Conservation (phyloP, 1,284 basidiomycete species). For the Papiliotrema flavescens region DNA sequence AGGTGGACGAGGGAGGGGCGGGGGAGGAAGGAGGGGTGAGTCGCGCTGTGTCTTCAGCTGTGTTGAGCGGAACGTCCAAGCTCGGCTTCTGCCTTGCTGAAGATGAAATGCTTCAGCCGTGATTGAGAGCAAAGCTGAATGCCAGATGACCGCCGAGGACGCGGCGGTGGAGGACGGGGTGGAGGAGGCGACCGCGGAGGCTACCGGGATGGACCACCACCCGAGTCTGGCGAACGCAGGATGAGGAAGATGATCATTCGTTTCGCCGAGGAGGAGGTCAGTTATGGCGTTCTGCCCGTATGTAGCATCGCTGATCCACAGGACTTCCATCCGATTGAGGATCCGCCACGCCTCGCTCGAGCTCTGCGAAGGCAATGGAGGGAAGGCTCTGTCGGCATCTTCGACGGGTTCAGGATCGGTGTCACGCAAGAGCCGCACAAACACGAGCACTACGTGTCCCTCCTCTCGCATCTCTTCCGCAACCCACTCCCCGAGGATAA, state of each 20-base stretch:
- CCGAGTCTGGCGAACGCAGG: conserved; percentile 68
- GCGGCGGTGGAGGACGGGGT: conserved; percentile 22
- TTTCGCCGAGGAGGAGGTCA: conserved; percentile 73
- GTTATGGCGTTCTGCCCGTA: conserved; percentile 33
- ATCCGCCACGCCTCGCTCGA: conserved; percentile 63
- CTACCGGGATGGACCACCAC: conserved; percentile 10
- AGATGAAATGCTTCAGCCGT: not conserved
- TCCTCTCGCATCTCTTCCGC: conserved; percentile 69
- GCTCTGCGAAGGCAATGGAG: conserved; percentile 64
- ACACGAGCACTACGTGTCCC: conserved; percentile 76
- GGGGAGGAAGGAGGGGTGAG: conserved; percentile 20
- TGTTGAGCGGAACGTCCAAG: no score
- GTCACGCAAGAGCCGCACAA: conserved; percentile 89
- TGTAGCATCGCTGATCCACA: conserved; percentile 8
- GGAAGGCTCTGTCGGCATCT: conserved; percentile 57
- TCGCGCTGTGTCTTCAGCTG: not conserved
- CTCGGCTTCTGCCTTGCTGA: not conserved
- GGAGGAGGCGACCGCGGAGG: conserved; percentile 22
- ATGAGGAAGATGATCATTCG: conserved; percentile 67
- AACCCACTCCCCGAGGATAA: conserved; percentile 29
- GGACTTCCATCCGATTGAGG: conserved; percentile 56
- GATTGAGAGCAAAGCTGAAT: not conserved
- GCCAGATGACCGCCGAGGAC: conserved; percentile 12
- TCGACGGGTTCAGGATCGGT: conserved; percentile 67
- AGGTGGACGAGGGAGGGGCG: conserved; percentile 19